These are phyloP conservation scores for Macrophomina tecta DNA, from an alignment of 2,329 filamentous ascomycete species.

Conservation along the genomic window DNA sequence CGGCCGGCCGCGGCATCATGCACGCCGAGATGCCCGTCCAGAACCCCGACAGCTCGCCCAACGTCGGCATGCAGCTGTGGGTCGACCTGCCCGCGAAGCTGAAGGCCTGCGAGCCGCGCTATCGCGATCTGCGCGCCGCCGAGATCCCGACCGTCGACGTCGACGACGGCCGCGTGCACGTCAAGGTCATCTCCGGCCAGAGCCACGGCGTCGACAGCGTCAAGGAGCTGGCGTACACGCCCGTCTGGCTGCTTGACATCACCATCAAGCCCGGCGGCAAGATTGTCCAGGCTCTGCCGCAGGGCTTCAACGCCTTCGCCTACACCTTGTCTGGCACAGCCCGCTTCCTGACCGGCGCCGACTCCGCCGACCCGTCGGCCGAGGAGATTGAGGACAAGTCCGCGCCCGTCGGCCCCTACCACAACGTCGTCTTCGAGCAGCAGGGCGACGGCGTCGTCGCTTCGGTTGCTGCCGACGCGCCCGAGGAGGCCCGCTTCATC, in stretches of 20 bases:
- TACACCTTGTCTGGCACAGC: conserved; percentile 81
- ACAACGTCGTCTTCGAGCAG: conserved; percentile 88
- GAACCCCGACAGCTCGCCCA: conserved; percentile 75
- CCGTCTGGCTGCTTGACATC: conserved; percentile 93
- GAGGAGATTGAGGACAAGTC: conserved; percentile 32
- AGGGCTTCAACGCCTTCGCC: conserved; percentile 87
- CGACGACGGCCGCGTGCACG: conserved; percentile 74
- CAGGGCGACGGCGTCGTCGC: conserved; percentile 77
- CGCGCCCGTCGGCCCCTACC: conserved; percentile 67
- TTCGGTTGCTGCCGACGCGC: conserved; percentile 70
- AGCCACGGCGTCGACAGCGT: conserved; percentile 84
- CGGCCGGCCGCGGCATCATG: conserved; percentile 86
- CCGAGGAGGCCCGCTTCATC: conserved; percentile 65
- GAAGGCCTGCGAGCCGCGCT: conserved; percentile 89
- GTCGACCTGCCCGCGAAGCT: conserved; percentile 84
- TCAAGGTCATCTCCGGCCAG: conserved; percentile 91
- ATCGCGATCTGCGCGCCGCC: conserved; percentile 77
- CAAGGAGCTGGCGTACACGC: conserved; percentile 91
- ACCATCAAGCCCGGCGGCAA: conserved; percentile 79
- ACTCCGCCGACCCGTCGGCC: conserved; percentile 33
- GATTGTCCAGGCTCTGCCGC: conserved; percentile 75
- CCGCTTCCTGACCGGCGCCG: conserved; percentile 61
- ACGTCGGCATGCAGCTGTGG: conserved; percentile 93
- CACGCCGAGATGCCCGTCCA: conserved; percentile 94
- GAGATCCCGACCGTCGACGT: conserved; percentile 80